A percentile compares a stretch with the other conserved stretches of the same genome.
Evolutionary conservation across 192 early-diverging fungal species (phyloP).

Genomic region (Bifiguratus adelaidae): DNA sequence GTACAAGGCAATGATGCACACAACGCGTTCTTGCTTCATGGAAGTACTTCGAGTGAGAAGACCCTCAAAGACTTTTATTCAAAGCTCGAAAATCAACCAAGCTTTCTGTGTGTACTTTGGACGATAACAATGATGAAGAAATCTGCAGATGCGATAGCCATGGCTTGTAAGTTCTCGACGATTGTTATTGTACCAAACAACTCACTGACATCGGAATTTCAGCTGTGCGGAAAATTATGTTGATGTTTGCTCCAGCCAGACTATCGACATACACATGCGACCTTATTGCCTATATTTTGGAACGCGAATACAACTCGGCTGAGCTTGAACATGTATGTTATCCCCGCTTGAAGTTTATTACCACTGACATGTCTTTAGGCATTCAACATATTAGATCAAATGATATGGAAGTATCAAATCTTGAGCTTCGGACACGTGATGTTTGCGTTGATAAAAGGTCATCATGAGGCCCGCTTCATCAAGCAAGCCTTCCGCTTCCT

Average conservation of each 20-base stretch:
- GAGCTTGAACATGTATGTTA: conserved; percentile 8
- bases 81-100: conserved; percentile 42
- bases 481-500: conserved; percentile 34
- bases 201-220: conserved; percentile 8
- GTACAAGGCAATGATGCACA: conserved; percentile 11
- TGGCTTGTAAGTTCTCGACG: conserved; percentile 10
- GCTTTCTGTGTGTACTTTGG: conserved; percentile 62
- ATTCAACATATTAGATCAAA: conserved; percentile 40
- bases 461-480: conserved; percentile 34
- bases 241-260: conserved; percentile 55
- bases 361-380: conserved; percentile 3
- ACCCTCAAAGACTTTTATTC: conserved; percentile 43
- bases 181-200: conserved; percentile 2
- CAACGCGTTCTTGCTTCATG: conserved; percentile 14
- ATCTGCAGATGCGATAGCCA: conserved; percentile 10
- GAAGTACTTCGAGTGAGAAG: conserved; percentile 13
- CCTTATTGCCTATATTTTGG: conserved; percentile 54
- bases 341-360: background rate
- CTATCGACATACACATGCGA: conserved; percentile 58
- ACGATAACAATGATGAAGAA: conserved; percentile 28
- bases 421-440: conserved; percentile 59
- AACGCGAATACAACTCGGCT: conserved; percentile 13
- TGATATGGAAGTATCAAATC: conserved; percentile 63
- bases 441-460: conserved; percentile 53
- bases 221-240: conserved; percentile 51